Evolutionary conservation across 2,329 filamentous ascomycete species (phyloP), one percentile per base, ranked within the genome.

Genomic region (Nothophaeocryptopus gaeumannii): DNA sequence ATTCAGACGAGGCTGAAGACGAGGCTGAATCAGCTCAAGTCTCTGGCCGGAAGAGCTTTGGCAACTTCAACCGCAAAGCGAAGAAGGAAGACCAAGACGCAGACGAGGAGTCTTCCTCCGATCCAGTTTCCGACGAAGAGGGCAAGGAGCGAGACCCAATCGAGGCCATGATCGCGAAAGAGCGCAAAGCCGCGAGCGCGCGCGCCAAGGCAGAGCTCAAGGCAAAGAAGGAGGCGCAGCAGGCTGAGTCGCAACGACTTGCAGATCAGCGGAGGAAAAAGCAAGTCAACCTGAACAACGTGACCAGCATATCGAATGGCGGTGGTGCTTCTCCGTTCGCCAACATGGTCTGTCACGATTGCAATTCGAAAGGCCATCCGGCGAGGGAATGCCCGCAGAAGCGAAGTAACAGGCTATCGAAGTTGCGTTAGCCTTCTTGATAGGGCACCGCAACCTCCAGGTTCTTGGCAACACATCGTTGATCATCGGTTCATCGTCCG

Each of bases 251-350:
- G 10, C 70, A 72, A 55, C 74, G 81, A 56, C 67, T 84, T 13
- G 78, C 80, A 7, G 79, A 81, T 36, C 77, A 79, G 63, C 74
- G 82, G 38, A 78, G 80, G 60, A 82, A 82, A 66, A 85, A 84
- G 65, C 81, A 85, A 47, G 75, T 88, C 44, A 84, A 84, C 53
- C 69, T 89, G 48, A 85, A 85, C 62, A 75, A 75, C n/a, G 56
- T 61, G 7, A 60, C 51, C 29, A 62, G 63, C 1, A 81, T 88
- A 39, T 87, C 84, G 34, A 67, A 68, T 35, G 64, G 67, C 55
- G 66, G 49, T 5, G 49, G 53, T 30, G 29, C 15, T 3, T 39
- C 44, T 32, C 58, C 58, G 68, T 54, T 52, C 52, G 64, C 39
- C 56, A 53, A 58, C 38, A 68, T 78, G 40, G 73, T 72, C 37